phyloP scores from a whole-genome alignment of 2,329 filamentous ascomycete genomes.

The Colletotrichum magnum region DNA sequence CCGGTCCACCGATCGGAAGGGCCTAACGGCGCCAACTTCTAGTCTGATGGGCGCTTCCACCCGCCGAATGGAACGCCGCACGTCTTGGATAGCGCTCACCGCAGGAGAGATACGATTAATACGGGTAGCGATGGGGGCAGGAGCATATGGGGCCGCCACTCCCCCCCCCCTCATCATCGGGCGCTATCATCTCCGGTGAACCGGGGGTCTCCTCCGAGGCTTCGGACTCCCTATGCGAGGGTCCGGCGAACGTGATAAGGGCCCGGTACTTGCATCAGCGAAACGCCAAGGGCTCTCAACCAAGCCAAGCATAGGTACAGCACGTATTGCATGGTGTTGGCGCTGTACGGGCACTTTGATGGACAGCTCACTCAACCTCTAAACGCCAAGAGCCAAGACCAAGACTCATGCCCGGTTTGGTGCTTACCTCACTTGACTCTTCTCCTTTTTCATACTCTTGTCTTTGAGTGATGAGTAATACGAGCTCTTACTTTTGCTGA shows the following conservation, averaged over 20 bases:
- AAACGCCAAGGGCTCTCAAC: slow-evolving; percentile 18
- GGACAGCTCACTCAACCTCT: not conserved
- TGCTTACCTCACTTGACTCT: no score
- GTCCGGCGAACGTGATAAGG: slow-evolving; percentile 24
- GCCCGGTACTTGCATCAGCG: slow-evolving; percentile 30
- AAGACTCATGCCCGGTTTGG: no score
- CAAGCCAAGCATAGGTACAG: not conserved
- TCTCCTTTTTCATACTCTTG: no score
- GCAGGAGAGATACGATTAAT: not conserved
- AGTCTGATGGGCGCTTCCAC: slow-evolving; percentile 4
- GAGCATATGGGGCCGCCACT: slow-evolving; percentile 3
- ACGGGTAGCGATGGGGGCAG: slow-evolving; percentile 17
- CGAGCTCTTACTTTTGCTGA: not conserved
- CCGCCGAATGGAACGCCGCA: slow-evolving; percentile 28
- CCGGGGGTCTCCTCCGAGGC: not conserved
- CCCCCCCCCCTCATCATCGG: slow-evolving; percentile 14
- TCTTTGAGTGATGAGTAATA: not conserved
- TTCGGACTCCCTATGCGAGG: not conserved
- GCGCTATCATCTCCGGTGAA: slow-evolving; percentile 1
- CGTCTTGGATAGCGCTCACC: not conserved
- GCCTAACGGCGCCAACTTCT: slow-evolving; percentile 24
- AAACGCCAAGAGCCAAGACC: slow-evolving; percentile 20
- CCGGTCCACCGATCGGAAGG: slow-evolving; percentile 31
- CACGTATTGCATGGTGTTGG: no score
- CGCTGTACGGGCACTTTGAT: no score